phyloP scores from a whole-genome alignment of 331 rosid genomes.

The Telfairia occidentalis region DNA sequence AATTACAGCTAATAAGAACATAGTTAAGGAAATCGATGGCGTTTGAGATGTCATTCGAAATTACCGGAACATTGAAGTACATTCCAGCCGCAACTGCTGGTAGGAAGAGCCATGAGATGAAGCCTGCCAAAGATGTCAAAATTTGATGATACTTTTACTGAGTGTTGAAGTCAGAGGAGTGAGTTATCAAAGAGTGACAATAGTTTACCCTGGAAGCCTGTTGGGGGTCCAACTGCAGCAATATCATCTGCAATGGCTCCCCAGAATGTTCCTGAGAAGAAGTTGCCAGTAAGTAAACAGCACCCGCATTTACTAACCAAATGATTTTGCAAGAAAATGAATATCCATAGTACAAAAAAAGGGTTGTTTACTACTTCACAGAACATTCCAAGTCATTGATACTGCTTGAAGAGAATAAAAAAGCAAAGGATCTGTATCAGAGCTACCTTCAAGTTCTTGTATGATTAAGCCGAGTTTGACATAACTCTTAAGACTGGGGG shows the following conservation, averaged over 20 bases:
- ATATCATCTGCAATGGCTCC: slow-evolving; percentile 42
- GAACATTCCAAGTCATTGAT: not conserved
- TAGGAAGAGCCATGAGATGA: slow-evolving; percentile 73
- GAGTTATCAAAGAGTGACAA: not conserved
- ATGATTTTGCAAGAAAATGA: not conserved
- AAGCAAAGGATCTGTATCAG: not conserved
- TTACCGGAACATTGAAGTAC: slow-evolving; percentile 76
- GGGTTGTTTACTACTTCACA: not conserved
- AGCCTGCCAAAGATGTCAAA: slow-evolving; percentile 32
- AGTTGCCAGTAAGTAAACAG: slow-evolving; percentile 4
- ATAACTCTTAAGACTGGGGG: not conserved
- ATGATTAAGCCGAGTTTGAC: not conserved
- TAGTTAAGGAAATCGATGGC: not conserved
- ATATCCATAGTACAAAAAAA: not conserved
- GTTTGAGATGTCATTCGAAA: not conserved
- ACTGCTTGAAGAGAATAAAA: not conserved
- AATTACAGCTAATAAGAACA: slow-evolving; percentile 16
- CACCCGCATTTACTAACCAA: not conserved
- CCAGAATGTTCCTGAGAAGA: slow-evolving; percentile 65
- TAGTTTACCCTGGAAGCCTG: slow-evolving; percentile 79
- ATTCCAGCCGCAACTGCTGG: slow-evolving; percentile 75
- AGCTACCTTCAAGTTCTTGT: not conserved
- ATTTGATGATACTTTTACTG: not conserved
- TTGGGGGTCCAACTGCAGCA: slow-evolving; percentile 61
- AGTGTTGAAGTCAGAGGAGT: not conserved